phyloP scores from a whole-genome alignment of 2,329 filamentous ascomycete genomes.

The Ascochyta pisi region DNA sequence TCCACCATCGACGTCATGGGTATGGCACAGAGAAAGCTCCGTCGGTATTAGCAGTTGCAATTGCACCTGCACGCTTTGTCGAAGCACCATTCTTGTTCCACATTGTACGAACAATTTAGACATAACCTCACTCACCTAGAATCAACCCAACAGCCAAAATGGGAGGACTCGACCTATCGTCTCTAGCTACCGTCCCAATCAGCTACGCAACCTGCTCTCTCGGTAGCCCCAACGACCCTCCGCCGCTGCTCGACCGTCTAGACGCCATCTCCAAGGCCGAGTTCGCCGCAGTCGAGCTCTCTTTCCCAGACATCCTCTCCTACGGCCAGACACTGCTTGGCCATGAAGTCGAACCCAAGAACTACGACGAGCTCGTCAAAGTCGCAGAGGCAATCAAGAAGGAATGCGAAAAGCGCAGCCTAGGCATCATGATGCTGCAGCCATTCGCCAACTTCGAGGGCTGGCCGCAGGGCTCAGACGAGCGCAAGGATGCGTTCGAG shows the following conservation, averaged over 20 bases:
- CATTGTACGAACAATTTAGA: neutral
- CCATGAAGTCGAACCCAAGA: slow-evolving; percentile 60
- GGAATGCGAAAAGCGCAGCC: slow-evolving; percentile 60
- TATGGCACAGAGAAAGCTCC: slow-evolving; percentile 23
- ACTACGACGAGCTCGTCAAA: slow-evolving; percentile 65
- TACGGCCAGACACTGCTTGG: slow-evolving; percentile 64
- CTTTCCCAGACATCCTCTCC: slow-evolving; percentile 73
- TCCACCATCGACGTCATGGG: slow-evolving; percentile 37
- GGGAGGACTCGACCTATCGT: slow-evolving; percentile 42
- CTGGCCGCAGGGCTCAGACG: slow-evolving; percentile 65
- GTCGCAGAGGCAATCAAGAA: slow-evolving; percentile 63
- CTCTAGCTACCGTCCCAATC: slow-evolving; percentile 54
- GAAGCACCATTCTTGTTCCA: neutral
- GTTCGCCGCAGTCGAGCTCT: slow-evolving; percentile 74
- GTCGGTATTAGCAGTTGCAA: neutral
- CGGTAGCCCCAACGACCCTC: slow-evolving; percentile 50
- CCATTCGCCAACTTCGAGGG: slow-evolving; percentile 81
- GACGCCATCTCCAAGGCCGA: slow-evolving; percentile 68
- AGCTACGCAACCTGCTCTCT: slow-evolving; percentile 66
- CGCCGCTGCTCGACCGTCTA: slow-evolving; percentile 65
- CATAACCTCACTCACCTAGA: neutral
- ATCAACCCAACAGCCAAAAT: slow-evolving; percentile 26
- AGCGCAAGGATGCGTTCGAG: slow-evolving; percentile 68
- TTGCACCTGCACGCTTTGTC: neutral
- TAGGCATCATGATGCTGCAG: slow-evolving; percentile 74